Evolutionary conservation across 805 yeast genomes (phyloP).

Genomic region (Kodamaea hsintzibuensis): DNA sequence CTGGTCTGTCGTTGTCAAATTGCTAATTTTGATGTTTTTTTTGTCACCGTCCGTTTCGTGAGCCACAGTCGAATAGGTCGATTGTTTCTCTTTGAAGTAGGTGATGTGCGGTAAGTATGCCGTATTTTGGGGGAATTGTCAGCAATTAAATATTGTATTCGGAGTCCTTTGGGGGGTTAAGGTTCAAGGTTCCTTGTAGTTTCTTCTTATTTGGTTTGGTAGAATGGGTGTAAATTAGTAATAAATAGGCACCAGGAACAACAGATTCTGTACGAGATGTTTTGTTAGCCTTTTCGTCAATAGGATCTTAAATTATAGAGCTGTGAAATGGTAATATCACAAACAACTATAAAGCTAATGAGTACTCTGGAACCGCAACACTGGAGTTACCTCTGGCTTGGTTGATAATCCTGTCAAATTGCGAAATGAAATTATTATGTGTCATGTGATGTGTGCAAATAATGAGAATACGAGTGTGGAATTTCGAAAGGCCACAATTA

Average conservation of each 20-base stretch:
- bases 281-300: neutral
- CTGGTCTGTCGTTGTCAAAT: neutral
- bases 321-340: neutral
- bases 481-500: neutral
- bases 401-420: constrained; percentile 3
- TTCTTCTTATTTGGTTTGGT: neutral
- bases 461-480: neutral
- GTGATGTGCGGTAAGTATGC: neutral
- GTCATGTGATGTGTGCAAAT: constrained; percentile 13
- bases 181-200: neutral
- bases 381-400: neutral
- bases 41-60: constrained; percentile 3
- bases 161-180: neutral
- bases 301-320: neutral
- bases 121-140: neutral
- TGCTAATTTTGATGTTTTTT: constrained; percentile 8
- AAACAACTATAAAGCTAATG: neutral
- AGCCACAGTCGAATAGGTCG: constrained; percentile 5
- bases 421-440: constrained; percentile 10
- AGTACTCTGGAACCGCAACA: neutral
- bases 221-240: neutral
- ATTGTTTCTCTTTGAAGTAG: neutral
- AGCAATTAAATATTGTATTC: neutral
- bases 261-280: neutral
- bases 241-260: neutral